Conservation (phyloP, 208 protist species). For the Leishmania tropica region DNA sequence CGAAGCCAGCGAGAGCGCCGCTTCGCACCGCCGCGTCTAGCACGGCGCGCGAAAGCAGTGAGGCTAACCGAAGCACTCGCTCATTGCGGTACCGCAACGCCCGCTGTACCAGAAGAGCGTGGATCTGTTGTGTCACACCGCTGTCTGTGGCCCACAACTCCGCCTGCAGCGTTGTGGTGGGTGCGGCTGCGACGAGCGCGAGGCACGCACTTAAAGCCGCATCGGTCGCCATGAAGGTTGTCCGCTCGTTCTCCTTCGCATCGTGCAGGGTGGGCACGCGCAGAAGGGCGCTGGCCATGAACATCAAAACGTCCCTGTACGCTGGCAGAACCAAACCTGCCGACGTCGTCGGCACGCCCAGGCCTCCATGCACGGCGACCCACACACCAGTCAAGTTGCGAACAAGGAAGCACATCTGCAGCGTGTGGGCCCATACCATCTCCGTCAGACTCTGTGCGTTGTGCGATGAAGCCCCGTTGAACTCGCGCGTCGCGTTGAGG, state of each 20-base stretch:
- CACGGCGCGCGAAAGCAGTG: constrained; percentile 64
- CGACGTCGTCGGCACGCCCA: constrained; percentile 30
- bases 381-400: constrained; percentile 57
- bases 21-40: constrained; percentile 33
- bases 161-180: constrained; percentile 44
- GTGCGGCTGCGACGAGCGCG: constrained; percentile 44
- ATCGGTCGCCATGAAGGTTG: constrained; percentile 46
- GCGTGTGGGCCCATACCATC: constrained; percentile 57
- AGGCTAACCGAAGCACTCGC: constrained; percentile 59
- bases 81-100: constrained; percentile 56
- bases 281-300: constrained; percentile 55
- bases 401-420: constrained; percentile 57
- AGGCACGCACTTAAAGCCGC: constrained; percentile 53
- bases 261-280: constrained; percentile 40
- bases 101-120: constrained; percentile 70
- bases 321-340: constrained; percentile 29
- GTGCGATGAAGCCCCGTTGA: constrained; percentile 44
- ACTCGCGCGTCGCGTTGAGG: constrained; percentile 34
- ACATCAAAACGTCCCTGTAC: constrained; percentile 47
- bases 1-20: constrained; percentile 32
- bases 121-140: constrained; percentile 65
- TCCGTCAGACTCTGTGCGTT: constrained; percentile 51
- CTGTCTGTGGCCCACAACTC: constrained; percentile 57
- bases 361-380: constrained; percentile 58
- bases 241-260: constrained; percentile 13